Percentiles rank a stretch among this genome's conserved stretches.
Conservation (phyloP, 2,329 filamentous ascomycete species). For the Xylaria multiplex region DNA sequence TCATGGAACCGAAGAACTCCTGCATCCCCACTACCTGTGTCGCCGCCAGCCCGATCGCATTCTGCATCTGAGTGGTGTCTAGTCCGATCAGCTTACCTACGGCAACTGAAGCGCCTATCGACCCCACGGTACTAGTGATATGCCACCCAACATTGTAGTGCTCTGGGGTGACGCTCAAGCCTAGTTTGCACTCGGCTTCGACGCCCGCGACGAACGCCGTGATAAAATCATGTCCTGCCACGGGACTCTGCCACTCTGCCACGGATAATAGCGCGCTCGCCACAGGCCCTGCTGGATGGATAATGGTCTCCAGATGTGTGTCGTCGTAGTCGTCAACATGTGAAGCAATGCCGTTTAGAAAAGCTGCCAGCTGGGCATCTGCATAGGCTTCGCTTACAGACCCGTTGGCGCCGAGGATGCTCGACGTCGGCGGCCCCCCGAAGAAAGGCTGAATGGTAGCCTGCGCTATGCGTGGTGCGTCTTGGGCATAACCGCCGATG, state of each 20-base stretch:
- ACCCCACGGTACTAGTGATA: constrained; percentile 63
- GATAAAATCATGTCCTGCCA: constrained; percentile 60
- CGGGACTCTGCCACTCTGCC: constrained; percentile 52
- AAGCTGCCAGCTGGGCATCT: constrained; percentile 60
- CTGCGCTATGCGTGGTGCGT: constrained; percentile 53
- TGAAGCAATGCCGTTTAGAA: constrained; percentile 65
- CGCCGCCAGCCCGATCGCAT: constrained; percentile 63
- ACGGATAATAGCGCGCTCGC: constrained; percentile 61
- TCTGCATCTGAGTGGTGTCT: constrained; percentile 52
- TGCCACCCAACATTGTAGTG: constrained; percentile 68
- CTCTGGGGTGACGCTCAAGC: constrained; percentile 61
- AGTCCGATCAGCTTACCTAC: constrained; percentile 60
- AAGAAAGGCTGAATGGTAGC: constrained; percentile 46
- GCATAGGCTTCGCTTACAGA: constrained; percentile 39
- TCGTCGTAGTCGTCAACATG: constrained; percentile 68
- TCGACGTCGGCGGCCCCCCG: constrained; percentile 47
- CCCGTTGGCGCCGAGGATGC: constrained; percentile 49
- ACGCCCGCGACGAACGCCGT: constrained; percentile 62
- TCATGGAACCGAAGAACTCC: constrained; percentile 66
- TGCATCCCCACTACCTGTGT: constrained; percentile 64
- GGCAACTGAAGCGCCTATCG: constrained; percentile 63
- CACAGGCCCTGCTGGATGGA: constrained; percentile 64
- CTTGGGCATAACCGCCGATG: constrained; percentile 60
- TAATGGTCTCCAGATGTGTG: constrained; percentile 65
- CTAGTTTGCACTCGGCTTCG: constrained; percentile 63